phyloP scores from a whole-genome alignment of 2,329 filamentous ascomycete species.

The Fusarium neocosmosporiellum region DNA sequence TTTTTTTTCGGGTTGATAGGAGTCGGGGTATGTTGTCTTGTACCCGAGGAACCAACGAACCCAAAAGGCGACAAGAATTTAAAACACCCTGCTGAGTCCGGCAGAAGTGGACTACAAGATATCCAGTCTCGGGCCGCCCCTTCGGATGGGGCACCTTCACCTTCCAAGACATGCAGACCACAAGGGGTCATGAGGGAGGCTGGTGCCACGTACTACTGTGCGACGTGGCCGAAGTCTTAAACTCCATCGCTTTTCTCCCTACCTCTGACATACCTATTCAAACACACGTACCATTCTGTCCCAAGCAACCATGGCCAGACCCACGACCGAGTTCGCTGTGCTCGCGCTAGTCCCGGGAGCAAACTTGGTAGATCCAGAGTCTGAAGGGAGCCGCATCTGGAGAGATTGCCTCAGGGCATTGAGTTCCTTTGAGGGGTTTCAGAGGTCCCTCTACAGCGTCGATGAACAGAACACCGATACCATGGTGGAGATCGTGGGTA shows the following conservation, averaged over 20 bases:
- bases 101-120: background rate
- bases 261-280: background rate
- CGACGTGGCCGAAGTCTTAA: background rate
- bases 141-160: background rate
- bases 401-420: background rate
- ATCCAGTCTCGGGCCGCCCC: background rate
- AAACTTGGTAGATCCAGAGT: background rate
- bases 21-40: too few relatives aligned
- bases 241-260: background rate
- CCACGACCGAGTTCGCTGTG: background rate
- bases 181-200: background rate
- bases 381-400: background rate
- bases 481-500: background rate
- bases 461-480: background rate
- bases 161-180: background rate
- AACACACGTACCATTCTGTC: background rate
- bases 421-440: background rate
- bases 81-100: background rate
- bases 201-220: background rate
- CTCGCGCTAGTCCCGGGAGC: background rate
- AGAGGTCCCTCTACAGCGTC: background rate
- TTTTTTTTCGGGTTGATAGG: too few relatives aligned
- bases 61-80: too few relatives aligned
- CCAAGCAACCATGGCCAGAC: background rate
- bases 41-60: too few relatives aligned